Conservation (phyloP, 2,329 filamentous ascomycete species). For the Thermoascus crustaceus region DNA sequence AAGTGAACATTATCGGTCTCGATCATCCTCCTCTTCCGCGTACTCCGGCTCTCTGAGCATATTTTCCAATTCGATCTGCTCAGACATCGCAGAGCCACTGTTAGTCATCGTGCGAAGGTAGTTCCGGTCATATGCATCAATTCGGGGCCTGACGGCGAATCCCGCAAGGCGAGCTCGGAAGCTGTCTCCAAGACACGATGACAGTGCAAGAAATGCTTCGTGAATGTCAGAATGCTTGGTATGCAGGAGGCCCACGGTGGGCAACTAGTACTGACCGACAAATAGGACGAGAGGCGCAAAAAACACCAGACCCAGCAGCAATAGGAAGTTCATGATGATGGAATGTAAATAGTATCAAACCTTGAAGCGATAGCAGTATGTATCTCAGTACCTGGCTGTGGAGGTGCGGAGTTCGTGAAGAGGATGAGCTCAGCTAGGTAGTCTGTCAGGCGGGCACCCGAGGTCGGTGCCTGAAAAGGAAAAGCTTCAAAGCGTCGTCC, state of each 20-base stretch:
- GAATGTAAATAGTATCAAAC: conserved; percentile 5
- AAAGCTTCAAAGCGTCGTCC: not conserved
- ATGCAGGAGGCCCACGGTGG: not conserved
- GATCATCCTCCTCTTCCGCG: conserved; percentile 24
- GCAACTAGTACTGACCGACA: conserved; percentile 19
- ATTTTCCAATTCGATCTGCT: conserved; percentile 56
- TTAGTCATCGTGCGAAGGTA: conserved; percentile 51
- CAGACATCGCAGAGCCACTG: conserved; percentile 47
- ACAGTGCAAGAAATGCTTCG: conserved; percentile 44
- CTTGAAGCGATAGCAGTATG: not conserved
- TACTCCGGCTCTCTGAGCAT: conserved; percentile 43
- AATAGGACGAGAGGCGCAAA: conserved; percentile 31
- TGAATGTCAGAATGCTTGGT: conserved; percentile 14
- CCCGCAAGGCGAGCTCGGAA: conserved; percentile 43
- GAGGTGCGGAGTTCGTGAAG: no score
- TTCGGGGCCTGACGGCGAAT: conserved; percentile 34
- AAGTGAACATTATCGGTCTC: conserved; percentile 11
- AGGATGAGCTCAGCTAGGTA: no score
- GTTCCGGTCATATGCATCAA: conserved; percentile 45
- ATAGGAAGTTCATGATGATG: conserved; percentile 25
- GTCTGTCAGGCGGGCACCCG: no score
- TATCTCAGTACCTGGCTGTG: no score
- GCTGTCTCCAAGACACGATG: conserved; percentile 47
- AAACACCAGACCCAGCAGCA: conserved; percentile 29
- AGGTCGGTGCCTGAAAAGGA: no score